Evolutionary conservation across 805 yeast genomes (phyloP), one percentile per base, ranked within the genome.

Genomic region (Alloascoidea africana): DNA sequence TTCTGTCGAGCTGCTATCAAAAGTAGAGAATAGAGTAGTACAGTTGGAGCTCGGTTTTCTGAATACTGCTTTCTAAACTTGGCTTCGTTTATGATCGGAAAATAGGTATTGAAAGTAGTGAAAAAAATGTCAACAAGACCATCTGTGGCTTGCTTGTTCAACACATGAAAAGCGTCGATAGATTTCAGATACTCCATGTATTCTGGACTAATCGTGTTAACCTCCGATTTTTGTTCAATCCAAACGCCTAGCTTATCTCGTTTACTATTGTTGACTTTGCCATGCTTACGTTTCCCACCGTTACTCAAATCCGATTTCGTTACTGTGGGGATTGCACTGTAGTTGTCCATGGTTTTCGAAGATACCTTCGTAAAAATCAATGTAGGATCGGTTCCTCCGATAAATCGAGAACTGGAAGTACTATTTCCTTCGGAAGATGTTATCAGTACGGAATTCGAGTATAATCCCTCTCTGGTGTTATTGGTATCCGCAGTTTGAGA

Each of bases 11-110:
- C 58, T 0, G 67, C 62, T 8, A 53, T 55, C 15, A 66, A 46
- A n/a, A 65, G 50, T 27, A 66, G 59, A 1, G 69, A 65, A 39
- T 65, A 66, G 14, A 59, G 41, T 18, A 65, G 50, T 14, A 63
- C 44, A 5, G 63, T 61, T 1, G 51, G 70, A 49, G 53, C 63
- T 46, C 50, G 54, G 42, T 50, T 60, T 38, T 43, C 51, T 39
- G 42, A 51, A 46, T 51, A 63, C 41, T 44, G 51, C 40, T 47
- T 58, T 54, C 58, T 49, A 45, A 66, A 62, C 33, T 57, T 57
- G 16, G 48, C 50, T 46, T 59, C 63, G 42, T 61, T 59, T 3
- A 66, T 45, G 18, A 66, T 45, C 2, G 72, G 71, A 36, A 65
- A 51, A 2, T 63, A 41, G 14, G 56, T 47, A 45, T 66, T 64